Percentiles rank a stretch among this genome's conserved stretches.
Evolutionary conservation across 768 basidiomycete species (phyloP).

Genomic region (Hygrophoropsis aurantiaca): DNA sequence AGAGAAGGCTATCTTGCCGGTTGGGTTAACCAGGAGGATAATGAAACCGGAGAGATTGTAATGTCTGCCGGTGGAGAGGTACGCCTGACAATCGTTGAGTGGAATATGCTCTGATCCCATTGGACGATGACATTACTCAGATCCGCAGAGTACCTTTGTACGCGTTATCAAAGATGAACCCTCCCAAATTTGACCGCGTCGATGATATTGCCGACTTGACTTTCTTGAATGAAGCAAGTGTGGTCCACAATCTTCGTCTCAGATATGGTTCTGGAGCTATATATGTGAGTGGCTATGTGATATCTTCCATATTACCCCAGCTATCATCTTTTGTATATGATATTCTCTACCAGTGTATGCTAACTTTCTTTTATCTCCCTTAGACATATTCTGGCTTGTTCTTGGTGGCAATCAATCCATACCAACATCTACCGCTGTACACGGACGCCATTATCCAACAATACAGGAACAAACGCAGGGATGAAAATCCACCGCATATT

Average conservation of each 20-base stretch:
- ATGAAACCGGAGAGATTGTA: conserved; percentile 79
- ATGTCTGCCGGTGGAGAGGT: conserved; percentile 87
- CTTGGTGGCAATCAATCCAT: conserved; percentile 98
- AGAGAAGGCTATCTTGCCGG: conserved; percentile 92
- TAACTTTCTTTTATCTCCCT: conserved; percentile 13
- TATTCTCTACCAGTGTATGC: too few species aligned
- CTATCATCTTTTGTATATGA: too few species aligned
- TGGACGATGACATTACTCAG: conserved; percentile 30
- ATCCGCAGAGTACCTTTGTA: conserved; percentile 73
- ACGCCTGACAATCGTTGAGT: conserved; percentile 16
- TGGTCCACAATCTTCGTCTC: conserved; percentile 94
- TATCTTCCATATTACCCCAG: conserved; percentile 1
- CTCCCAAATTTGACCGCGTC: conserved; percentile 96
- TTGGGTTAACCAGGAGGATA: conserved; percentile 88
- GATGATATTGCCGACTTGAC: conserved; percentile 98
- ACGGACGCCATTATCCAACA: conserved; percentile 84
- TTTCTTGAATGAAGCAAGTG: conserved; percentile 96
- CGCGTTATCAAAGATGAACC: conserved; percentile 93
- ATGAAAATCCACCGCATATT: conserved; percentile 94
- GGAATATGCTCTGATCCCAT: conserved; percentile 5
- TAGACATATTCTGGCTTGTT: conserved; percentile 96
- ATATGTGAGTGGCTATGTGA: conserved; percentile 60
- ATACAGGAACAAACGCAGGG: conserved; percentile 85
- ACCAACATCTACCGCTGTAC: conserved; percentile 89
- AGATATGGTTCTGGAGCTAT: conserved; percentile 91